Evolutionary conservation across 2,329 filamentous ascomycete genomes (phyloP).

Genomic region (Botryosphaeria agaves): DNA sequence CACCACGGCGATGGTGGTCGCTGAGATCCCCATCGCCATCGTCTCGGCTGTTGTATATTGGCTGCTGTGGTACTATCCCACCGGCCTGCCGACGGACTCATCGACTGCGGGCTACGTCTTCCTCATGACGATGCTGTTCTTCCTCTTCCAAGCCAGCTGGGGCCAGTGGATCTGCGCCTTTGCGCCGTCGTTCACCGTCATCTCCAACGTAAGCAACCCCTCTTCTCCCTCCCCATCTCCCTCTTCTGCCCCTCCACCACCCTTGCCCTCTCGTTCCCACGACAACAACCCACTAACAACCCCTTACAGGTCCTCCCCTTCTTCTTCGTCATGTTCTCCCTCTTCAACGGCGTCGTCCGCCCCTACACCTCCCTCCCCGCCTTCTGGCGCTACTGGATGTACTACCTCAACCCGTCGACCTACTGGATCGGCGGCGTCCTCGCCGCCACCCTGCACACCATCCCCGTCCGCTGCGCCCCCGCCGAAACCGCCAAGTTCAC

Average conservation of each 20-base stretch:
- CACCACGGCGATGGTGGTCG: conserved; percentile 52
- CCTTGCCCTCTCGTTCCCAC: conserved; percentile 1
- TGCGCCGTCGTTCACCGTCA: conserved; percentile 61
- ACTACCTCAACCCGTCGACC: conserved; percentile 44
- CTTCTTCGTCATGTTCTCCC: conserved; percentile 61
- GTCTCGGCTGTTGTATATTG: conserved; percentile 50
- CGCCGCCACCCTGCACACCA: conserved; percentile 39
- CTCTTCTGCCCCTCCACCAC: conserved; percentile 1
- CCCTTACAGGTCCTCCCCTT: conserved; percentile 43
- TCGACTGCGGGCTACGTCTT: conserved; percentile 57
- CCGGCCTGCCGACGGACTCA: conserved; percentile 49
- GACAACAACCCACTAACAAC: conserved; percentile 1
- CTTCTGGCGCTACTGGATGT: conserved; percentile 60
- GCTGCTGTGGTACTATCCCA: conserved; percentile 60
- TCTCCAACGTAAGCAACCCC: conserved; percentile 36
- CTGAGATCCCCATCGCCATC: conserved; percentile 55
- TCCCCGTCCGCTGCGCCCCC: conserved; percentile 25
- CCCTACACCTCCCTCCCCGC: conserved; percentile 46
- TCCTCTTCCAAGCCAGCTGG: conserved; percentile 57
- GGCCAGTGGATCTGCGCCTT: conserved; percentile 77
- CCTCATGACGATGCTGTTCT: conserved; percentile 64
- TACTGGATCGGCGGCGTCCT: conserved; percentile 59
- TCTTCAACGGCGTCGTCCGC: conserved; percentile 64
- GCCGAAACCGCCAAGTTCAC: conserved; percentile 48
- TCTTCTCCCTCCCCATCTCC: background rate